Base-by-base conservation (phyloP, 2,329 filamentous ascomycete genomes). In the Mycosphaerelloides madeirae region DNA sequence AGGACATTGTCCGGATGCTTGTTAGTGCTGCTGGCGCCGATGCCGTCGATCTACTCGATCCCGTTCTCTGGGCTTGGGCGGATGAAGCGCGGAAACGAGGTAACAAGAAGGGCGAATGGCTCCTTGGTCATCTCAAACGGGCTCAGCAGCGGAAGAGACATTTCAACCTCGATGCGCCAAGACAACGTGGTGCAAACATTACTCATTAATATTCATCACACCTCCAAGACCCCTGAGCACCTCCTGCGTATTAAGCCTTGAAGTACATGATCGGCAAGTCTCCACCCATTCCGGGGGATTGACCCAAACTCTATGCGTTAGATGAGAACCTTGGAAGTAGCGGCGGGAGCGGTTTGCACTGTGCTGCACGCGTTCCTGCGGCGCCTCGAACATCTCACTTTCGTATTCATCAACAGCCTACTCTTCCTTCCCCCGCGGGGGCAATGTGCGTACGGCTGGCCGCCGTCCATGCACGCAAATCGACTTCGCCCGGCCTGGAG, bases 11-110 rank as follows among this genome's bases (percentile, higher is more conserved):
- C 3, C 49, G 52, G 16, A 57, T 56, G 36, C 43, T 62, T 2
- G 31, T 54, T 42, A 37, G 11, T 37, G 31, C 22, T 5, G 22
- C 22, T 25, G 22, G 9, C 9, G 9, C 9, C 6, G 22, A 5
- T 25, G 38, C 38, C 9, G 31, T 65, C n/a, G 61, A 65, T 33
- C 48, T 59, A 22, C 55, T 65, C 12, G 62, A 65, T 46, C 53
- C 60, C 19, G 41, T 49, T 15, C 31, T 66, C n/a, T 66, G 63
- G 64, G 38, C 52, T 13, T 65, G 63, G 64, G 59, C 61, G 3
- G 61, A 61, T 8, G 50, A 56, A 15, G 55, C 57, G 38, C 51
- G 53, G 13, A 41, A 43, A 14, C 34, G 37, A 1, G 58, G 55
- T 5, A 49, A 61, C 40, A 32, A 36, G 4, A 57, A 58, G 25